These are phyloP conservation scores for Daldinia eschscholtzii DNA, from an alignment of 2,329 filamentous ascomycete genomes.

Conservation along the genomic window DNA sequence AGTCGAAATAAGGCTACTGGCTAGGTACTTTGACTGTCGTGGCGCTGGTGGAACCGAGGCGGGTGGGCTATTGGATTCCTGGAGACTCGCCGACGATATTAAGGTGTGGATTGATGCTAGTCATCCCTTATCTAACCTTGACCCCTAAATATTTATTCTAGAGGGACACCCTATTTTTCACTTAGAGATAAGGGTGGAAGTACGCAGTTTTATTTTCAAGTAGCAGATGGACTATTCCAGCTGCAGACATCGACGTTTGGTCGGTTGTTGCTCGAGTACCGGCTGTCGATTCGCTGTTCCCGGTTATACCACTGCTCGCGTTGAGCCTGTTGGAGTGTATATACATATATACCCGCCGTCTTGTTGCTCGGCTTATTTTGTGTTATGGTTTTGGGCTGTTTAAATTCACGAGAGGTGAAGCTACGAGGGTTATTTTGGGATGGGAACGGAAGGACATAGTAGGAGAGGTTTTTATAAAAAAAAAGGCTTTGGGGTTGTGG, in stretches of 20 bases:
- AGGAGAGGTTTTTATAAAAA: slow-evolving; percentile 16
- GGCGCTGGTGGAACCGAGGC: slow-evolving; percentile 34
- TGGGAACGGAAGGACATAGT: slow-evolving; percentile 23
- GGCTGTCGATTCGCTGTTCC: slow-evolving; percentile 21
- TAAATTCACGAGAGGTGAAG: slow-evolving; percentile 31
- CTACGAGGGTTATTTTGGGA: slow-evolving; percentile 34
- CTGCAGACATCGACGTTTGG: slow-evolving; percentile 12
- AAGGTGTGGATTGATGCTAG: slow-evolving; percentile 17
- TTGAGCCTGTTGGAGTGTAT: slow-evolving; percentile 36
- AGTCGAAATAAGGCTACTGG: slow-evolving; percentile 35
- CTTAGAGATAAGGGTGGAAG: not conserved
- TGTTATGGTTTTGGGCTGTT: slow-evolving; percentile 26
- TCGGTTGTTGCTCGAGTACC: slow-evolving; percentile 30
- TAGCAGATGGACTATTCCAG: slow-evolving; percentile 15
- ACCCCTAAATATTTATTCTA: slow-evolving; percentile 13
- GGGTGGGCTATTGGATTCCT: slow-evolving; percentile 22
- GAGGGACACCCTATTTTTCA: not conserved
- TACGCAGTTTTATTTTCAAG: slow-evolving; percentile 17
- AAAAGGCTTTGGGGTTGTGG: slow-evolving; percentile 18
- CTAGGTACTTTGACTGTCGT: slow-evolving; percentile 30
- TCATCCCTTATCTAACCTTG: slow-evolving; percentile 19
- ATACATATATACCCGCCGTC: slow-evolving; percentile 42
- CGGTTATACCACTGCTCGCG: slow-evolving; percentile 13
- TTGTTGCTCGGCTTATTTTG: slow-evolving; percentile 30
- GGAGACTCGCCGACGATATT: slow-evolving; percentile 14